Base-by-base conservation (phyloP, 1,284 basidiomycete species). In the Cystobasidiaceae sp. region DNA sequence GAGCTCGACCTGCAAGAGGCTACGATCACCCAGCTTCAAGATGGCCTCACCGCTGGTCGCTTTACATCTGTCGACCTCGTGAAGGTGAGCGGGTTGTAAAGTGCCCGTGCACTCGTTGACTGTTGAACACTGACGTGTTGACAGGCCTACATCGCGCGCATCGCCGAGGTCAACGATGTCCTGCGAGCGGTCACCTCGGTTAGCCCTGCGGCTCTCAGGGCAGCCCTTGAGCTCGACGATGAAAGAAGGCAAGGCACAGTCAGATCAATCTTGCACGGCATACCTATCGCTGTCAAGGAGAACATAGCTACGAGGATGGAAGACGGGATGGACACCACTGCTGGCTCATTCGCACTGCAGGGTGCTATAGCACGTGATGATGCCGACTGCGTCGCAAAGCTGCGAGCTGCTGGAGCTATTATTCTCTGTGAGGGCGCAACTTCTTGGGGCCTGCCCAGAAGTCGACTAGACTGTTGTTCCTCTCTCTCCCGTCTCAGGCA, bases 1-100 rank as follows among this genome's bases (percentile, higher is more conserved):
- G n/a, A n/a, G n/a, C n/a, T n/a, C n/a, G 85, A 86, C 71, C 73
- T 86, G 9, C 86, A 85, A 67, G 84, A 86, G 71, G 84, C 84
- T 0, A 82, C 83, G 0, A 75, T 86, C 30, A 61, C 74, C 0
- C 84, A 86, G 69, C 77, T 86, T 0, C 83, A 85, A 70, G 74
- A 75, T 2, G 82, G 84, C 8, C 73, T 84, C 19, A 78, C 82
- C 32, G 76, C 77, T 0, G 80, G 82, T 2, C 76, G 78, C 27
- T 87, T 86, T 69, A 82, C 81, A 1, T 86, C 84, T 66, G 83
- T 85, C 1, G 83, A 86, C 70, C 79, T 87, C 0, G 81, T 87
- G 33, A 84, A 85, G 77, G 85, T 82, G 56, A 23, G 34, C 15
- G 6, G 19, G 2, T n/a, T n/a, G n/a, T 7, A 37, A 23, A 23